Base-by-base conservation (phyloP, 305 asterid genomes). In the Nicotiana rustica region DNA sequence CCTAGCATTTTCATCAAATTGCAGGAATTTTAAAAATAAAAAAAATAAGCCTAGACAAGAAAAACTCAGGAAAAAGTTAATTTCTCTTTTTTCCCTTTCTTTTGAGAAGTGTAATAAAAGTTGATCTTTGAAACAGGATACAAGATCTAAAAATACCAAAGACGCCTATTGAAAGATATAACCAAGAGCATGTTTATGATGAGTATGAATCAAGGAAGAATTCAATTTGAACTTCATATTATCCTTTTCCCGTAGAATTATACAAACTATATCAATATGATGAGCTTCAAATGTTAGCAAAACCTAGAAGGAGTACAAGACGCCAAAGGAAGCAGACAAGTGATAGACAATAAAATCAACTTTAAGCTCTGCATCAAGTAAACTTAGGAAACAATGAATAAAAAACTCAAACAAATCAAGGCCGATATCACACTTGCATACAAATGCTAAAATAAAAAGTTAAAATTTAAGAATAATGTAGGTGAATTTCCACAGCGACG, bases 211-310 rank as follows among this genome's bases (percentile, higher is more conserved):
- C 49, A 41, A 1, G 66, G 10, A 76, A 55, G 10, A 31, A 8
- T 52, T 25, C 79, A 49, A 75, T 73, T 41, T 73, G 47, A 75
- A 8, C 61, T 52, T 49, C 64, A 15, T 75, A 9, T 75, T 52
- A 41, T 52, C 79, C 65, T 49, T 75, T 75, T 75, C 21, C 64
- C 15, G 21, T 62, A 52, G 41, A 15, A 75, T 29, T 49, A 29
- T 49, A 52, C 47, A 49, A 25, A 25, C 41, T 75, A 73, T 64
- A 75, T 52, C 79, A 75, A 25, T 44, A 59, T 75, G 25, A 75
- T 8, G 35, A 73, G 64, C 49, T 25, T 52, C 60, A 73, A 49
- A 49, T 25, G 64, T 73, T 73, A 52, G 15, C 25, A 75, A 14
- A 49, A 8, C 64, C 31, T 49, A 52, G 80, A 29, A 75, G 79